These are phyloP conservation scores for Pythium aquatile DNA, from an alignment of 352 stramenopile species.

Conservation along the genomic window DNA sequence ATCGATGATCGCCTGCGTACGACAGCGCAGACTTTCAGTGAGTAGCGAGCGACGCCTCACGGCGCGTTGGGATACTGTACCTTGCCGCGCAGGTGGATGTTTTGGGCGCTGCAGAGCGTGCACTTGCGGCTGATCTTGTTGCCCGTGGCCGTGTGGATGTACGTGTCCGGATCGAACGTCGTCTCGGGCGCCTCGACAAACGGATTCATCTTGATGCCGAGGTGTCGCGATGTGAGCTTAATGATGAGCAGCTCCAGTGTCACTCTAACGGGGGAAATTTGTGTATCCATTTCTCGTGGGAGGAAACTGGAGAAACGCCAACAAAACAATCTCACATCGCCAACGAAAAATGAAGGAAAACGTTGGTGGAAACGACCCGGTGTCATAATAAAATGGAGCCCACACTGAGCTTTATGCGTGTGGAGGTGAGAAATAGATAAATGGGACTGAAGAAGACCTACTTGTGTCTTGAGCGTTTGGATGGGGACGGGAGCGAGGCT, in stretches of 20 bases:
- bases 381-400: neutral
- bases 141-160: slow-evolving; percentile 39
- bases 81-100: slow-evolving; percentile 71
- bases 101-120: slow-evolving; percentile 38
- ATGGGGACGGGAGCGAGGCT: slow-evolving; percentile 38
- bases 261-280: neutral
- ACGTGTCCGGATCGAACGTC: slow-evolving; percentile 31
- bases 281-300: neutral
- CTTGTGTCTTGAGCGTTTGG: slow-evolving; percentile 48
- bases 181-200: slow-evolving; percentile 30
- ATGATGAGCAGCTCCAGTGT: neutral
- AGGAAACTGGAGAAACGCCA: neutral
- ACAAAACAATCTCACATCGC: neutral
- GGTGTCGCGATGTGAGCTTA: neutral
- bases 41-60: neutral
- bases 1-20: slow-evolving; percentile 64
- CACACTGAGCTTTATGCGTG: neutral
- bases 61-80: slow-evolving; percentile 13
- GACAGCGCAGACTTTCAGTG: too few relatives aligned
- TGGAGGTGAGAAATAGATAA: slow-evolving; percentile 1
- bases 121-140: slow-evolving; percentile 47
- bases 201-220: slow-evolving; percentile 28
- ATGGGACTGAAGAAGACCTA: neutral
- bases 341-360: neutral
- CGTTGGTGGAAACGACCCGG: neutral